Base-by-base conservation (phyloP, 2,329 filamentous ascomycete genomes). In the Pseudofabraea citricarpa region DNA sequence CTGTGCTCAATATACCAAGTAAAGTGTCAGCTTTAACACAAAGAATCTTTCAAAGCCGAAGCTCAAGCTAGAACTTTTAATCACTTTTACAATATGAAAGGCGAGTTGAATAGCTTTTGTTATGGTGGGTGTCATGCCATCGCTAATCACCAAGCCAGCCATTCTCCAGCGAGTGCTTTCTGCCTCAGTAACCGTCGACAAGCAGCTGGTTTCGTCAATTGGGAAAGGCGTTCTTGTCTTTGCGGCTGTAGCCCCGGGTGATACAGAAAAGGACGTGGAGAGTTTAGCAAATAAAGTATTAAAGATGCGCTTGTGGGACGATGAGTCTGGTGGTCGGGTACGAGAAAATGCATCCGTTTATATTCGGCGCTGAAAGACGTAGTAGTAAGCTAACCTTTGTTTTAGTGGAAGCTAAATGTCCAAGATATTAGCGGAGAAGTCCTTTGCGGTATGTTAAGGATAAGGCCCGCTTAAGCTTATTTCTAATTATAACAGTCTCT, bases 91-190 rank as follows among this genome's bases (percentile, higher is more conserved):
- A n/a, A n/a, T n/a, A n/a, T n/a, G n/a, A n/a, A n/a, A n/a, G n/a
- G n/a, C n/a, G n/a, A n/a, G n/a, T n/a, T n/a, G n/a, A n/a, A n/a
- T n/a, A n/a, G n/a, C n/a, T n/a, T n/a, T n/a, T n/a, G n/a, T n/a
- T n/a, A n/a, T n/a, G n/a, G 6, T 31, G 6, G 27, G 10, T 31
- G 2, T 31, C 27, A 15, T 31, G 16, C 27, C 6, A 3, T 40
- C 31, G 29, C 41, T 47, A 47, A 63, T 54, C 48, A 40, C 41
- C 46, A 47, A n/a, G n/a, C 41, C 59, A 96, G 93, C 90, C 42
- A 87, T 98, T 47, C 71, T 97, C 41, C 93, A 98, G 68, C 81
- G 93, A 53, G 93, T 98, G 40, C 81, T 95, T 48, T 97, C 90
- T 33, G 91, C 91, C 48, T 96, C 91, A 6, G 93, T 98, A 56